Conservation (phyloP, 140 eudicot genomes). For the Stevia rebaudiana region DNA sequence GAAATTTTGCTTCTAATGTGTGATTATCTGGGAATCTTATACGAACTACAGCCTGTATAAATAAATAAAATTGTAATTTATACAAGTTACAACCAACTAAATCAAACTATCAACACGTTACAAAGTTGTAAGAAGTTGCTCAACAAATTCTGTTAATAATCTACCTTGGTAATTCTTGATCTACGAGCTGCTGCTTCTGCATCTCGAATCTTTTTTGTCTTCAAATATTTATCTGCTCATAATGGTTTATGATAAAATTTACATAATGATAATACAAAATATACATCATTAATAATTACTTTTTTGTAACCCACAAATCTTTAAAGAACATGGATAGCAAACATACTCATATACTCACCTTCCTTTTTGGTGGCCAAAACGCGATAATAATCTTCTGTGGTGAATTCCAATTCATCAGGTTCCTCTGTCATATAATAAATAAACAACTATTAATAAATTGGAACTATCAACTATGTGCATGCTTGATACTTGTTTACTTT, state of each 20-base stretch:
- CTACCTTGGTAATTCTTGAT: constrained; percentile 68
- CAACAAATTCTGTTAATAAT: neutral
- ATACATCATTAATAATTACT: neutral
- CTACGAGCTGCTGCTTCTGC: constrained; percentile 80
- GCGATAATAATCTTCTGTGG: constrained; percentile 66
- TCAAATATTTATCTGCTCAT: constrained; percentile 60
- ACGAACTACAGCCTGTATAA: constrained; percentile 63
- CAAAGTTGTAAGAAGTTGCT: neutral
- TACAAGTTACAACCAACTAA: constrained; percentile 5
- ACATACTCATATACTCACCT: constrained; percentile 34
- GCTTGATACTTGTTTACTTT: neutral
- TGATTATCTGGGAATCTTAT: constrained; percentile 83
- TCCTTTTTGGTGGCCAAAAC: constrained; percentile 54
- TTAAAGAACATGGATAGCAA: neutral
- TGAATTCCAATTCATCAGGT: constrained; percentile 74
- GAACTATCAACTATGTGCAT: neutral
- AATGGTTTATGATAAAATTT: neutral
- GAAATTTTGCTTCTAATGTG: constrained; percentile 65
- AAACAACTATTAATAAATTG: constrained; percentile 6
- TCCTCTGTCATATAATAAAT: constrained; percentile 44
- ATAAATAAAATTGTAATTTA: neutral
- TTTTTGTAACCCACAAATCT: neutral
- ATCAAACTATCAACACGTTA: neutral
- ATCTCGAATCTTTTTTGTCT: constrained; percentile 75
- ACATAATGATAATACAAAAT: neutral